These are phyloP conservation scores for Trifolium fragiferum DNA, from an alignment of 306 rosid species.

Conservation along the genomic window DNA sequence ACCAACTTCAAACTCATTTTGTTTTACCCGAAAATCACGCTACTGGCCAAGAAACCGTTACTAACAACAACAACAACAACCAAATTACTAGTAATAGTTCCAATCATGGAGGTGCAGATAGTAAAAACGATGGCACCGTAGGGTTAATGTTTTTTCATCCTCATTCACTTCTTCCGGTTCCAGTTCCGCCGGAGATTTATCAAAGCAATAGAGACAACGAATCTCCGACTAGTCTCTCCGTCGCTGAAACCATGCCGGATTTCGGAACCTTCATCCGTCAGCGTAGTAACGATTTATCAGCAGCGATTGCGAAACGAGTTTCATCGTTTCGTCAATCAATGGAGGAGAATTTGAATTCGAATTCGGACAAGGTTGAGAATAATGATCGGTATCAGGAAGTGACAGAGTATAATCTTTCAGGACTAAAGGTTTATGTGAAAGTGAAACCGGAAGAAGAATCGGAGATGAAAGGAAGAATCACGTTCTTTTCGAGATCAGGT, in stretches of 20 bases:
- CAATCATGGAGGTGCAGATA: background rate
- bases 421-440: conserved; percentile 64
- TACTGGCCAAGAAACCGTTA: conserved; percentile 15
- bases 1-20: background rate
- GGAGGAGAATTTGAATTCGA: background rate
- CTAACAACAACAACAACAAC: background rate
- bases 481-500: conserved; percentile 82
- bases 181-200: conserved; percentile 61
- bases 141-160: conserved; percentile 43
- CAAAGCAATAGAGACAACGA: conserved; percentile 7
- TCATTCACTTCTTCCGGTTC: conserved; percentile 76
- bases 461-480: conserved; percentile 66
- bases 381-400: conserved; percentile 27
- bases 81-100: too few species aligned
- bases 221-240: background rate
- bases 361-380: background rate
- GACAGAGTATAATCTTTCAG: conserved; percentile 74
- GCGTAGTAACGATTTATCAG: conserved; percentile 61
- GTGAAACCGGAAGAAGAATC: conserved; percentile 44
- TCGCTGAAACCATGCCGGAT: conserved; percentile 52
- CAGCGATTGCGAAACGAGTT: conserved; percentile 61
- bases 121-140: background rate
- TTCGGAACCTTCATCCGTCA: conserved; percentile 73
- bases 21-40: conserved; percentile 35
- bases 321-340: conserved; percentile 55